Percentiles rank a stretch among this genome's conserved stretches.
phyloP scores from a whole-genome alignment of 257 asterid species.

The Penstemon eatonii region DNA sequence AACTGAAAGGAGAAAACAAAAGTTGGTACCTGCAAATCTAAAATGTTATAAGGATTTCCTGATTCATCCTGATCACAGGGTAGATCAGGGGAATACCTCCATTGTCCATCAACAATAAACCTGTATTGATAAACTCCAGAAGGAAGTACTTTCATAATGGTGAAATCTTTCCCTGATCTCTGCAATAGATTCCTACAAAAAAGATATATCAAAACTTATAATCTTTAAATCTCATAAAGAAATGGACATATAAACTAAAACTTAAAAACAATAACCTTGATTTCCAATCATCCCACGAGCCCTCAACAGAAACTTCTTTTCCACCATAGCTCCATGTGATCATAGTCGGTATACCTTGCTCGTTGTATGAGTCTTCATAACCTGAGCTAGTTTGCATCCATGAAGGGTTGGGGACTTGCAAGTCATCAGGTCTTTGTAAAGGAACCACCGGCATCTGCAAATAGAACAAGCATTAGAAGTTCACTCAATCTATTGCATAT shows the following conservation, averaged over 20 bases:
- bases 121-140: slow-evolving; percentile 93
- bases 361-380: slow-evolving; percentile 58
- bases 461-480: slow-evolving; percentile 21
- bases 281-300: slow-evolving; percentile 98
- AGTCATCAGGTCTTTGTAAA: slow-evolving; percentile 88
- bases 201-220: slow-evolving; percentile 9
- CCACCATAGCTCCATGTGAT: slow-evolving; percentile 89
- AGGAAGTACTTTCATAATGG: slow-evolving; percentile 92
- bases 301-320: slow-evolving; percentile 85
- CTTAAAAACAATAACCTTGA: slow-evolving; percentile 52
- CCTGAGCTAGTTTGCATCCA: slow-evolving; percentile 84
- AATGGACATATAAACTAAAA: background rate
- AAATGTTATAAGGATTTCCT: slow-evolving; percentile 77
- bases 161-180: slow-evolving; percentile 95
- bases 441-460: slow-evolving; percentile 90
- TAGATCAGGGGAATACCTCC: slow-evolving; percentile 81
- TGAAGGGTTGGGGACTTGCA: slow-evolving; percentile 73
- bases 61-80: slow-evolving; percentile 82
- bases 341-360: slow-evolving; percentile 91
- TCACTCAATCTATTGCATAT: slow-evolving; percentile 15
- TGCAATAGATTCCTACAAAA: slow-evolving; percentile 75
- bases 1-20: slow-evolving; percentile 13
- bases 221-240: slow-evolving; percentile 14
- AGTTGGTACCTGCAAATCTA: slow-evolving; percentile 76
- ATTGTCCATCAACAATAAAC: slow-evolving; percentile 88